Evolutionary conservation across 1,139 yeast species (phyloP).

Genomic region (Eremothecium sinecaudum): DNA sequence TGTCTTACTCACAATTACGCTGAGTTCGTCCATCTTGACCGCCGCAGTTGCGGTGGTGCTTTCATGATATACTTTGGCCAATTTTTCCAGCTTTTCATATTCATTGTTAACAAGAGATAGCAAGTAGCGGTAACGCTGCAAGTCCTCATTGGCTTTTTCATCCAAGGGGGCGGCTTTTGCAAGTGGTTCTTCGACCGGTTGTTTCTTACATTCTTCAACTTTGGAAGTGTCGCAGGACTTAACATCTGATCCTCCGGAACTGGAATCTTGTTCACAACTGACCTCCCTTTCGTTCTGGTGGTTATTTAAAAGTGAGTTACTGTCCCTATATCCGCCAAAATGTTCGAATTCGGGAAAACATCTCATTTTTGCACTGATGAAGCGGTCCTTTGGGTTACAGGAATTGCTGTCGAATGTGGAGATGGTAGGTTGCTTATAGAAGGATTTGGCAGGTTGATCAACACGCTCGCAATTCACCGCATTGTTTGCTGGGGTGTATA

Average conservation of each 20-base stretch:
- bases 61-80: background rate
- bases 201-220: background rate
- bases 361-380: background rate
- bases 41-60: too few species aligned
- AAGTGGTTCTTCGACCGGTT: background rate
- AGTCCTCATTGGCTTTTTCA: background rate
- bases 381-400: background rate
- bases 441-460: too few species aligned
- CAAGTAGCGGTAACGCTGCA: background rate
- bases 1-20: conserved; percentile 9
- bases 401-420: background rate
- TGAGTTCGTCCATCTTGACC: background rate
- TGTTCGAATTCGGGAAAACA: too few species aligned
- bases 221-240: too few species aligned
- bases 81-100: background rate
- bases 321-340: too few species aligned
- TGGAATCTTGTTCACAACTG: background rate
- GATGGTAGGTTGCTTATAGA: too few species aligned
- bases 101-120: background rate
- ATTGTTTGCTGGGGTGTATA: too few species aligned
- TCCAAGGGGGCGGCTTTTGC: background rate
- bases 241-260: too few species aligned
- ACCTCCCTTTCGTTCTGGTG: background rate
- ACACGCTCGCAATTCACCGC: background rate
- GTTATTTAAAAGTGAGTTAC: background rate